A percentile compares a stretch with the other conserved stretches of the same genome.
Conservation (phyloP, 1,139 yeast genomes). For the Sugiyamaella pinicola region DNA sequence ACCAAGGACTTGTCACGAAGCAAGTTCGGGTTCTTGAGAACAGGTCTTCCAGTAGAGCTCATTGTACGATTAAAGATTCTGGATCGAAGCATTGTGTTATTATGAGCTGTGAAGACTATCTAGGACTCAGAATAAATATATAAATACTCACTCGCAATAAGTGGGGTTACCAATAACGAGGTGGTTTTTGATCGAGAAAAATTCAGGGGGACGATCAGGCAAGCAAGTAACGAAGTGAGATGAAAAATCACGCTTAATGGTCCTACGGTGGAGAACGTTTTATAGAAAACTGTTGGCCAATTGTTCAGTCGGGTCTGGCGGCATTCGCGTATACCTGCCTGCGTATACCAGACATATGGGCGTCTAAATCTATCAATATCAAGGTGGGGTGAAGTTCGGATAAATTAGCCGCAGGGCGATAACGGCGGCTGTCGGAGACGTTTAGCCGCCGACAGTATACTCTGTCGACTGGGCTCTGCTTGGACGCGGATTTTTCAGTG, state of each 20-base stretch:
- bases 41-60: constrained; percentile 26
- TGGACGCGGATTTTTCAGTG: too few relatives aligned
- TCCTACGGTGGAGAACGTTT: too few relatives aligned
- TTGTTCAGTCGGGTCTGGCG: constrained; percentile 6
- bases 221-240: too few relatives aligned
- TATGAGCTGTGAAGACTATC: not conserved
- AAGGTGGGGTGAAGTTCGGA: not conserved
- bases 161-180: too few relatives aligned
- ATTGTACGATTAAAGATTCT: constrained; percentile 17
- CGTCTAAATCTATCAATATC: constrained; percentile 6
- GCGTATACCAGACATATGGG: constrained; percentile 1
- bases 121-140: too few relatives aligned
- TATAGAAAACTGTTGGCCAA: too few relatives aligned
- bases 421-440: not conserved
- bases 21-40: constrained; percentile 57
- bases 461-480: not conserved
- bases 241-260: too few relatives aligned
- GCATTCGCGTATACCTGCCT: constrained; percentile 9
- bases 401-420: not conserved
- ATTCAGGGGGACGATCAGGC: too few relatives aligned
- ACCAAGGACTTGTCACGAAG: constrained; percentile 60
- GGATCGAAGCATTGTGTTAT: constrained; percentile 7
- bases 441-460: constrained; percentile 9
- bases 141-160: too few relatives aligned
- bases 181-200: too few relatives aligned